Evolutionary conservation across 495 filamentous ascomycete species (phyloP).

Genomic region (Penicillium canescens): DNA sequence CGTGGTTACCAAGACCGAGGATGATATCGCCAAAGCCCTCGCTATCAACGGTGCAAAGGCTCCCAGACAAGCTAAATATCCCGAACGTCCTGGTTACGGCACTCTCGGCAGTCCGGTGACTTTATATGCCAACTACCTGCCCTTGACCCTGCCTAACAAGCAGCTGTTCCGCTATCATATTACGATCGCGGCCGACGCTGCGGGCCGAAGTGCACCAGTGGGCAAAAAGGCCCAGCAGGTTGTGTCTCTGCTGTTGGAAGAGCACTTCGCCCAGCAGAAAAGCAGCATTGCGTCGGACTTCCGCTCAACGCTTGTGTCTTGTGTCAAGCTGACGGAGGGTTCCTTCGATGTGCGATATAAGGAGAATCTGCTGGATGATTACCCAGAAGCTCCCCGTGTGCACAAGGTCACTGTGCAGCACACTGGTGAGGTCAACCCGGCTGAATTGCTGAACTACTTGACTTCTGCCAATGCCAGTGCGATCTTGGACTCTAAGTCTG

Average conservation of each 20-base stretch:
- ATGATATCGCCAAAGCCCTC: constrained; percentile 26
- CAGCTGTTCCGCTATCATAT: constrained; percentile 40
- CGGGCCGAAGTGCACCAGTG: constrained; percentile 33
- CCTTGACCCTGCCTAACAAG: constrained; percentile 41
- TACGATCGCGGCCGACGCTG: constrained; percentile 23
- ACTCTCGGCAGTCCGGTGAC: constrained; percentile 47
- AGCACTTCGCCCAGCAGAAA: constrained; percentile 28
- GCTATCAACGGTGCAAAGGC: constrained; percentile 18
- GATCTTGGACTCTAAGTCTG: constrained; percentile 38
- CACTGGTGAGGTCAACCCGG: constrained; percentile 46
- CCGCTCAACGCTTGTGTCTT: constrained; percentile 50
- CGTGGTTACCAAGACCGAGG: constrained; percentile 32
- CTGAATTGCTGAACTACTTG: constrained; percentile 53
- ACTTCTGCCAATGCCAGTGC: constrained; percentile 46
- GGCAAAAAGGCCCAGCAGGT: constrained; percentile 56
- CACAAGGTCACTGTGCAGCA: constrained; percentile 47
- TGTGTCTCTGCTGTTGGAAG: constrained; percentile 50
- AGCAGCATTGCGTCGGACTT: constrained; percentile 58
- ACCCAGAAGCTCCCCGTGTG: constrained; percentile 34
- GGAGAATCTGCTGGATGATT: constrained; percentile 41
- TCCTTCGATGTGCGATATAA: constrained; percentile 42
- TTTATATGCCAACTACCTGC: constrained; percentile 68
- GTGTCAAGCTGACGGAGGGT: constrained; percentile 30
- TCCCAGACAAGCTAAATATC: constrained; percentile 18
- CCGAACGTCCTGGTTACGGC: constrained; percentile 61